Percentiles rank a stretch among this genome's conserved stretches.
phyloP scores from a whole-genome alignment of 1,284 basidiomycete species.

The Boletus smithii region DNA sequence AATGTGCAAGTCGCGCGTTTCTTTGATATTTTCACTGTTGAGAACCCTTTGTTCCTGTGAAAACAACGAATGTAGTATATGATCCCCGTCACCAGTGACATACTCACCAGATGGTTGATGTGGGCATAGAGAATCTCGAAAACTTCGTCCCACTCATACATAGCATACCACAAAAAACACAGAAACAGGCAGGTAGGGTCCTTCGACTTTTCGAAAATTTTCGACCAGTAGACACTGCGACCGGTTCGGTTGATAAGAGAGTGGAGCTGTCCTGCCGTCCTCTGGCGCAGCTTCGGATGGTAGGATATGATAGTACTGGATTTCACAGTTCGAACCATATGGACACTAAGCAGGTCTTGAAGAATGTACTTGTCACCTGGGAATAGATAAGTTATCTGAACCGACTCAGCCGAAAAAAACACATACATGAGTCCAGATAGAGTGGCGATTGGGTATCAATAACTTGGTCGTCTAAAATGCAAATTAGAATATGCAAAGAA shows the following conservation, averaged over 20 bases:
- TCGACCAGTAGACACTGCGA: slow-evolving; percentile 53
- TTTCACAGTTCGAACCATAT: slow-evolving; percentile 42
- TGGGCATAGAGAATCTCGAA: slow-evolving; percentile 46
- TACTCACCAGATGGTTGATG: slow-evolving; percentile 42
- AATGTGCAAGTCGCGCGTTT: slow-evolving; percentile 49
- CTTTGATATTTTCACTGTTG: slow-evolving; percentile 34
- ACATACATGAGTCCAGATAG: slow-evolving; percentile 23
- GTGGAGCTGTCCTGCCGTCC: slow-evolving; percentile 40
- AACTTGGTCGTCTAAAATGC: slow-evolving; percentile 16
- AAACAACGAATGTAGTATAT: background rate
- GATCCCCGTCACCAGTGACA: background rate
- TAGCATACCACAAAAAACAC: slow-evolving; percentile 50
- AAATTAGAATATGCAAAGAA: slow-evolving; percentile 3
- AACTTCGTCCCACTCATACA: slow-evolving; percentile 58
- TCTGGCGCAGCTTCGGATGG: slow-evolving; percentile 36
- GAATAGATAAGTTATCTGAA: slow-evolving; percentile 2
- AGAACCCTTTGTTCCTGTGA: slow-evolving; percentile 44
- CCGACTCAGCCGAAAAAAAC: background rate
- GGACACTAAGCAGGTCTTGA: slow-evolving; percentile 47
- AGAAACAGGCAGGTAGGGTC: slow-evolving; percentile 53
- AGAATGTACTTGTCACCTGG: slow-evolving; percentile 35
- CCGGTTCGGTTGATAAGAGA: slow-evolving; percentile 43
- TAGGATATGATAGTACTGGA: slow-evolving; percentile 49
- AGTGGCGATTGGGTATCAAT: slow-evolving; percentile 35
- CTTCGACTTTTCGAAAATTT: slow-evolving; percentile 40